Base-by-base conservation (phyloP, 352 stramenopile species). In the Phytophthora syringae region DNA sequence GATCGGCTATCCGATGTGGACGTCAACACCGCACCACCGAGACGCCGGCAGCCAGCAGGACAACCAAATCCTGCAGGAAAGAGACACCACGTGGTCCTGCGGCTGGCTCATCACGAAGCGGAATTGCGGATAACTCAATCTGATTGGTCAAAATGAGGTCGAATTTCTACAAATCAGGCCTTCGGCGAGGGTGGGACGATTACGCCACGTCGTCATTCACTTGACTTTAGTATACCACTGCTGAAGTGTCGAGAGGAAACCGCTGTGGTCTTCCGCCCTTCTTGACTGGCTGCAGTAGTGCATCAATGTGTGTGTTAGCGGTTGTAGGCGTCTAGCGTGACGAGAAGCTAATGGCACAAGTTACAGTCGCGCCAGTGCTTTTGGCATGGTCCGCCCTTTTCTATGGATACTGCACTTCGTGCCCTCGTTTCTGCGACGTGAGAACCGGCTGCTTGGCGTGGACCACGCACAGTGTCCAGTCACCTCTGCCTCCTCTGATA, bases 391-490 rank as follows among this genome's bases (percentile, higher is more conserved):
- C 64, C 64, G 44, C 69, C 69, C 69, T 70, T 64, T 51, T 69
- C 55, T 59, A 50, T 62, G 50, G 48, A 62, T 68, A 67, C 55
- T 67, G 60, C 47, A 53, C 45, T 22, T 76, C 42, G 68, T 69
- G 54, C 53, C 27, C 68, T 76, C 64, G 68, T 76, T 70, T 76
- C 58, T 75, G 67, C 67, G 67, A 75, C 61, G 58, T 64, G 51
- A 53, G 20, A 49, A 20, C 45, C 45, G 37, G 22, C 28, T 52
- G 45, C 12, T 10, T 15, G 3, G 25, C 25, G 30, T 25, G n/a
- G 22, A 25, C 39, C 39, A 45, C 39, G 24, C 39, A 45, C 22
- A 53, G 47, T 58, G 43, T 52, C 59, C 36, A 45, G 39, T 45
- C 15, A 59, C 37, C 65, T 74, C 65, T 74, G 53, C 60, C 60